Conservation (phyloP, 192 early-diverging fungal genomes). For the Umbelopsis sp. region DNA sequence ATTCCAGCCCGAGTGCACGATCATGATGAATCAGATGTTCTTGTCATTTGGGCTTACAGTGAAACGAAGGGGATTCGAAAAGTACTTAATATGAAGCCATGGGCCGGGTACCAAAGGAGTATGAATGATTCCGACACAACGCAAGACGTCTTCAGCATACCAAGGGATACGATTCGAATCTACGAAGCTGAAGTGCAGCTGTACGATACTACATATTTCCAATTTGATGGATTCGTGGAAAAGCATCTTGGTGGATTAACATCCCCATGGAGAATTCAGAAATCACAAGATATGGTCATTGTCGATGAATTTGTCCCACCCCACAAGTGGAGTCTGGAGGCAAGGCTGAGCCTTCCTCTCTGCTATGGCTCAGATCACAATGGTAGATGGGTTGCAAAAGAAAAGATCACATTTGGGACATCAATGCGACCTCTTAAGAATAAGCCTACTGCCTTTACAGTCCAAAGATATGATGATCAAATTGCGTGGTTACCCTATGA, state of each 20-base stretch:
- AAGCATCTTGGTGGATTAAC: neutral
- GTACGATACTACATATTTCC: neutral
- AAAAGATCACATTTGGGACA: neutral
- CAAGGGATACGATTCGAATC: neutral
- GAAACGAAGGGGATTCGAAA: neutral
- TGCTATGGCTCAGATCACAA: neutral
- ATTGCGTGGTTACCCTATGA: constrained; percentile 1
- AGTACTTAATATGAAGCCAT: constrained; percentile 2
- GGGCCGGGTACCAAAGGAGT: neutral
- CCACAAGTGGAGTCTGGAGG: neutral
- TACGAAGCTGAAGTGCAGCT: constrained; percentile 6
- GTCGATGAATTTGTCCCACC: neutral
- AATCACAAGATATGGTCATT: neutral
- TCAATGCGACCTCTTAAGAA: neutral
- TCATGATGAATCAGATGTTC: neutral
- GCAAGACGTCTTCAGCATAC: neutral
- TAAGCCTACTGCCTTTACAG: neutral
- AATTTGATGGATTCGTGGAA: constrained; percentile 6
- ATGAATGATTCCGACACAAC: neutral
- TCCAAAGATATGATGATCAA: neutral
- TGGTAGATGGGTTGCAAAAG: neutral
- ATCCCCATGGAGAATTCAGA: neutral
- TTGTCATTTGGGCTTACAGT: neutral
- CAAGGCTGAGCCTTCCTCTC: neutral
- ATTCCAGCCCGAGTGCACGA: neutral